Evolutionary conservation across 75 land plant species (phyloP), one percentile per base, ranked within the genome.

Genomic region (Selaginella moellendorffii): DNA sequence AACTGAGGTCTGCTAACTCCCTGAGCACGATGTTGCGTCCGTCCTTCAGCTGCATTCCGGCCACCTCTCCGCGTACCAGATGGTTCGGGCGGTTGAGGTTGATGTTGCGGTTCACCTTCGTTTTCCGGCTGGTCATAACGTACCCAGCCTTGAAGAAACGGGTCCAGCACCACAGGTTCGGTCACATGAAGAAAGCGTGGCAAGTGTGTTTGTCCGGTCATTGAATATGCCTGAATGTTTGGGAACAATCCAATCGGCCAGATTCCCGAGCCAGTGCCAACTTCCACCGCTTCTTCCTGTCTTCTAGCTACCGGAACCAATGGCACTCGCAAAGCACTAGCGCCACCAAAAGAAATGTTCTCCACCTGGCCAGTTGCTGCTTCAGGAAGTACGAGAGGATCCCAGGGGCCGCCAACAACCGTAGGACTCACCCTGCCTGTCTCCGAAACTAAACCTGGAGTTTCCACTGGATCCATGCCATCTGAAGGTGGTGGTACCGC

Each of bases 101-200:
- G n/a, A n/a, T n/a, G n/a, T n/a, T n/a, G n/a, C n/a, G 14, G 14
- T 36, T 36, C 14, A 36, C 46, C 46, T 36, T 5, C 14, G 46
- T 36, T 14, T 36, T 14, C 46, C 46, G 46, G 14, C 46, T 36
- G 46, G 14, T 36, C 46, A 36, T 36, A 36, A 36, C 46, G 46
- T 36, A 87, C 70, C 91, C 83, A 90, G 12, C 96, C 96, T 31
- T 83, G 87, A 68, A 83, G 65, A 66, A 90, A 86, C 19, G 96
- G 81, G 0, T 90, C 96, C 88, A 81, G 87, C 62, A 69, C 72
- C 19, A 85, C 28, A 21, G 76, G 75, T 62, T 84, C 97, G 46
- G 71, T 66, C 62, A 65, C 77, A 20, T 83, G 79, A 14, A 77
- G 77, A 65, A 75, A 65, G 28, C 76, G 76, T 72, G 72, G 72